Evolutionary conservation across 768 basidiomycete species (phyloP).

Genomic region (Tricholoma matsutake): DNA sequence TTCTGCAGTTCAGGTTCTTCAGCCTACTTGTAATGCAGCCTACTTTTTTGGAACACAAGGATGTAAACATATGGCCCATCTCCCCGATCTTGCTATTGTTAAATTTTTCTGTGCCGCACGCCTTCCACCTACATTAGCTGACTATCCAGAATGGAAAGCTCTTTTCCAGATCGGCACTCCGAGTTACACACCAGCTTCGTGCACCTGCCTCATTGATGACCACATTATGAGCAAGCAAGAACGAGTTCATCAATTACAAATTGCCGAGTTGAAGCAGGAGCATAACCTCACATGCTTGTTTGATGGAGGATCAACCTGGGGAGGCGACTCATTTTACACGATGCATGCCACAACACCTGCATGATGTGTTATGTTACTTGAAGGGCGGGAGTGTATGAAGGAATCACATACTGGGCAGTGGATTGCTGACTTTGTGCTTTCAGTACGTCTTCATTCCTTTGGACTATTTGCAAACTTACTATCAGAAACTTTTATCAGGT

Average conservation of each 20-base stretch:
- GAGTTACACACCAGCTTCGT: slow-evolving; percentile 20
- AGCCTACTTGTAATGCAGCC: too few relatives aligned
- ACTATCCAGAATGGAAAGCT: slow-evolving; percentile 22
- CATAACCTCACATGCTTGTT: slow-evolving; percentile 18
- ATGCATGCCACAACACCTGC: slow-evolving; percentile 16
- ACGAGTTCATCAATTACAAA: slow-evolving; percentile 12
- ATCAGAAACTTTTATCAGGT: slow-evolving; percentile 5
- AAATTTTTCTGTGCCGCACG: slow-evolving; percentile 20
- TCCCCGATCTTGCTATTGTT: slow-evolving; percentile 19
- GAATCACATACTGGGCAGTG: slow-evolving; percentile 16
- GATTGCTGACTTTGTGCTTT: slow-evolving; percentile 13
- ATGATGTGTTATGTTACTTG: slow-evolving; percentile 11
- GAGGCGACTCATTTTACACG: slow-evolving; percentile 16
- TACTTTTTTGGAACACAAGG: slow-evolving; percentile 5
- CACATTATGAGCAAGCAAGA: slow-evolving; percentile 23
- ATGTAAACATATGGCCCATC: slow-evolving; percentile 2
- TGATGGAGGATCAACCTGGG: slow-evolving; percentile 18
- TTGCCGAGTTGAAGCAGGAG: slow-evolving; percentile 13
- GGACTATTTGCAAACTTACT: neutral
- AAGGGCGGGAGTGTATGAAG: slow-evolving; percentile 12
- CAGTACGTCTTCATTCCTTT: slow-evolving; percentile 7
- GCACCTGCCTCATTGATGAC: slow-evolving; percentile 18
- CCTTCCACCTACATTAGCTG: slow-evolving; percentile 16
- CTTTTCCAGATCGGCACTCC: slow-evolving; percentile 12
- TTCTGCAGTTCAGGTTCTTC: neutral